Conservation (phyloP, 140 eudicot genomes). For the Anethum foeniculum region DNA sequence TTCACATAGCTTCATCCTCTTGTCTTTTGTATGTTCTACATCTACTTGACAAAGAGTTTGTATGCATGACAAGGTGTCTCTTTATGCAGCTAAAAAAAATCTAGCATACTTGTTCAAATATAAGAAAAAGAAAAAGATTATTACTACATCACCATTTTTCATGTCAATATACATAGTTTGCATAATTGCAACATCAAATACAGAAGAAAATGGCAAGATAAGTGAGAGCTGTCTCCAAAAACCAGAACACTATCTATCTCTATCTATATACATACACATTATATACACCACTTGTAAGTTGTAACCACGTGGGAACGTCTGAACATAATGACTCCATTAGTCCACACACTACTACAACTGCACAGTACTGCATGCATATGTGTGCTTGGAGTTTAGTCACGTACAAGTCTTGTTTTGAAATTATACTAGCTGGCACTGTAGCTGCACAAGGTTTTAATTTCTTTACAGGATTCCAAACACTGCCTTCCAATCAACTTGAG, state of each 20-base stretch:
- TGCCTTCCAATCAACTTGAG: background rate
- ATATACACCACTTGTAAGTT: no score
- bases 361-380: background rate
- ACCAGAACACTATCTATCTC: background rate
- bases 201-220: background rate
- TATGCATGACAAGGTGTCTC: background rate
- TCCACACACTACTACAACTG: background rate
- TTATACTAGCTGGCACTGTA: background rate
- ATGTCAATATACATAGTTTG: no score
- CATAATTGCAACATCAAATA: background rate
- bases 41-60: background rate
- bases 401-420: background rate
- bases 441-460: background rate
- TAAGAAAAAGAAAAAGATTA: no score
- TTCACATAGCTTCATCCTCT: background rate
- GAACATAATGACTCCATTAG: background rate
- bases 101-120: no score
- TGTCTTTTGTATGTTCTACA: background rate
- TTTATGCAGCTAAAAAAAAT: background rate
- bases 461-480: conserved; percentile 6
- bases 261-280: no score
- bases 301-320: background rate
- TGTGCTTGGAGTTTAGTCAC: background rate
- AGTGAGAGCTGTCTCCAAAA: background rate
- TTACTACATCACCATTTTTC: no score